Evolutionary conservation across 345 rosid species (phyloP).

Genomic region (Erodium maritimum): DNA sequence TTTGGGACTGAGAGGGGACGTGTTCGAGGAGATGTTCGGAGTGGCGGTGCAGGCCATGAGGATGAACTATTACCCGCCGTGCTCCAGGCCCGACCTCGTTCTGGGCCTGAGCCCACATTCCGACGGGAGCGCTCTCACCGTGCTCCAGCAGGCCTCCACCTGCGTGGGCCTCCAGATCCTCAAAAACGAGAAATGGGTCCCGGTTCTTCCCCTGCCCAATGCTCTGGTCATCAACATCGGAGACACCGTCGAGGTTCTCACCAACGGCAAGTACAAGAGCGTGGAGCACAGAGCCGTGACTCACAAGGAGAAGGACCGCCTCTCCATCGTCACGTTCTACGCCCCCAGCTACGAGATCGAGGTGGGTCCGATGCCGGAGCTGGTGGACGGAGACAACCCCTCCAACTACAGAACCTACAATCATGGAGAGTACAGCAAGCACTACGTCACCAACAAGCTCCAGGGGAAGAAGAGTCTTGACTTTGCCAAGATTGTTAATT

Average conservation of each 20-base stretch:
- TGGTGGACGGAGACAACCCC: conserved; percentile 67
- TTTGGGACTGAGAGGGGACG: conserved; percentile 43
- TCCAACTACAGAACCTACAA: conserved; percentile 72
- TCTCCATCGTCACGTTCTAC: conserved; percentile 88
- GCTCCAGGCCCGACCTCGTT: conserved; percentile 92
- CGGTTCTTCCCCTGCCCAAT: conserved; percentile 50
- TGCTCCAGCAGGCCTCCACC: conserved; percentile 62
- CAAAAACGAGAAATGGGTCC: conserved; percentile 56
- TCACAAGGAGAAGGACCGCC: conserved; percentile 54
- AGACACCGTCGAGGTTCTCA: conserved; percentile 78
- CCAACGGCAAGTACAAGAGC: conserved; percentile 91
- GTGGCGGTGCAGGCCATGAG: conserved; percentile 84
- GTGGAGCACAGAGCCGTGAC: conserved; percentile 94
- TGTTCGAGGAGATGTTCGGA: conserved; percentile 69
- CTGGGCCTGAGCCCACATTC: conserved; percentile 94
- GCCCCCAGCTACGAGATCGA: conserved; percentile 87
- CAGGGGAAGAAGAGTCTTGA: conserved; percentile 85
- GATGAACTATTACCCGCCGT: conserved; percentile 95
- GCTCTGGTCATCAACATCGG: conserved; percentile 83
- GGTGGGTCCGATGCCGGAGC: conserved; percentile 61
- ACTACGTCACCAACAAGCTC: conserved; percentile 70
- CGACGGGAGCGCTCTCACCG: conserved; percentile 95
- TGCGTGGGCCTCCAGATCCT: conserved; percentile 78
- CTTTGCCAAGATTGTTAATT: conserved; percentile 55
- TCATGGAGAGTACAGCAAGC: conserved; percentile 87